Evolutionary conservation across 331 rosid genomes (phyloP), one percentile per base, ranked within the genome.

Genomic region (Malus hybrid): DNA sequence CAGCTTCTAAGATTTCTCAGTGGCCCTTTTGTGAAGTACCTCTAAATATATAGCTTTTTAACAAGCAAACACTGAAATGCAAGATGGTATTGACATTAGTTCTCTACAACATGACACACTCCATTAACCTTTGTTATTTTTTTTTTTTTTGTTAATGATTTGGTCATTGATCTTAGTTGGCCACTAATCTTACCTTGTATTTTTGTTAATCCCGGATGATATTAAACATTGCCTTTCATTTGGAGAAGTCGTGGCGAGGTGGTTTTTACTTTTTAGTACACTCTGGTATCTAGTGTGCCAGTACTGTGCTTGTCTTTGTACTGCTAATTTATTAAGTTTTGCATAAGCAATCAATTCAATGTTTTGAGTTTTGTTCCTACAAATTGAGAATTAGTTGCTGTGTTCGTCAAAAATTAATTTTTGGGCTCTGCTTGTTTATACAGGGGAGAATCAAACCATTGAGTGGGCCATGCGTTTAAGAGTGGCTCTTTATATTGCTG

Each of bases 1-100:
- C 24, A 24, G 24, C 24, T 24, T 24, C 24, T 52, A 31, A 65
- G 54, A 64, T 52, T 50, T 52, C 63, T 52, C 28, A 10, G 27
- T 70, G 24, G 55, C 52, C 60, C 60, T 68, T 66, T 56, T 76
- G 62, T 27, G 69, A n/a, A 42, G 50, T 56, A 2, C 42, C 80
- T 28, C 61, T 15, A 59, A 57, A 28, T 76, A 62, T 61, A 34
- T 57, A 22, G 66, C 33, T 33, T n/a, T 71, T 12, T 5, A 70
- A 31, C 44, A 50, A 16, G 18, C 19, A 10, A 10, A 6, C 29
- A 70, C 29, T n/a, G 42, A 69, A 48, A 69, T 54, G 59, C 8
- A 29, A 10, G 27, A 70, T 70, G 46, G 36, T 48, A 70, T 52
- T 52, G 48, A 3, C n/a, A 19, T 18, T 13, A 19, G 46, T 29